Percentiles rank a stretch among this genome's conserved stretches.
phyloP scores from a whole-genome alignment of 2,329 filamentous ascomycete genomes.

The Pseudopithomyces chartarum region DNA sequence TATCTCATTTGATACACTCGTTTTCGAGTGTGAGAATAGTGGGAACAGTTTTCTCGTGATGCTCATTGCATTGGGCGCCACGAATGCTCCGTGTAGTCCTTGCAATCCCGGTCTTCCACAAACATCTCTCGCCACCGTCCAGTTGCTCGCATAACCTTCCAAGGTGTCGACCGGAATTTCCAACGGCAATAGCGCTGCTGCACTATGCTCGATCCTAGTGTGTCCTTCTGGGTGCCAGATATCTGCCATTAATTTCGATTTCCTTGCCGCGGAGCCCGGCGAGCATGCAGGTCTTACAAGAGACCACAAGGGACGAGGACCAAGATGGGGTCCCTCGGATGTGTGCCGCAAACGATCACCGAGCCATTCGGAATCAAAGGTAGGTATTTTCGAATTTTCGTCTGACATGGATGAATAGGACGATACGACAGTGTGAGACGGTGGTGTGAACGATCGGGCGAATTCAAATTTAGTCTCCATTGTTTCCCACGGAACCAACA shows the following conservation, averaged over 20 bases:
- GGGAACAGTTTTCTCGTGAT: conserved; percentile 53
- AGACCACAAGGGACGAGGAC: conserved; percentile 49
- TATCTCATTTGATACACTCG: conserved; percentile 57
- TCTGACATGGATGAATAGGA: conserved; percentile 15
- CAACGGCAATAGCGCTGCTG: conserved; percentile 39
- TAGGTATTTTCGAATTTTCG: conserved; percentile 6
- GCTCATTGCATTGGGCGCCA: conserved; percentile 51
- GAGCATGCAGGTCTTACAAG: conserved; percentile 50
- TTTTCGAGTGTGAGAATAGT: conserved; percentile 55
- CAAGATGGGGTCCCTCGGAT: conserved; percentile 25
- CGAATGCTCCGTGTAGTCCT: conserved; percentile 54
- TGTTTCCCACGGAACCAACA: conserved; percentile 54
- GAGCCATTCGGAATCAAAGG: conserved; percentile 36
- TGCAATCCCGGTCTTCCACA: conserved; percentile 53
- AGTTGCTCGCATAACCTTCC: conserved; percentile 54
- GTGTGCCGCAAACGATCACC: conserved; percentile 27
- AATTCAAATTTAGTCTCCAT: conserved; percentile 46
- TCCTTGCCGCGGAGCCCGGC: conserved; percentile 42
- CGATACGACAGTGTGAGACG: conserved; percentile 24
- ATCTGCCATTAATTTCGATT: conserved; percentile 35
- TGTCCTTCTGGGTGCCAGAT: conserved; percentile 42
- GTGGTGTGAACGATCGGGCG: conserved; percentile 29
- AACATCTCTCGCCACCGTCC: conserved; percentile 48
- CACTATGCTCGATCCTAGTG: conserved; percentile 41
- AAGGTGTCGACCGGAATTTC: conserved; percentile 39